A percentile compares a stretch with the other conserved stretches of the same genome.
phyloP scores from a whole-genome alignment of 1,139 yeast genomes.

The Kodamaea derodonti region DNA sequence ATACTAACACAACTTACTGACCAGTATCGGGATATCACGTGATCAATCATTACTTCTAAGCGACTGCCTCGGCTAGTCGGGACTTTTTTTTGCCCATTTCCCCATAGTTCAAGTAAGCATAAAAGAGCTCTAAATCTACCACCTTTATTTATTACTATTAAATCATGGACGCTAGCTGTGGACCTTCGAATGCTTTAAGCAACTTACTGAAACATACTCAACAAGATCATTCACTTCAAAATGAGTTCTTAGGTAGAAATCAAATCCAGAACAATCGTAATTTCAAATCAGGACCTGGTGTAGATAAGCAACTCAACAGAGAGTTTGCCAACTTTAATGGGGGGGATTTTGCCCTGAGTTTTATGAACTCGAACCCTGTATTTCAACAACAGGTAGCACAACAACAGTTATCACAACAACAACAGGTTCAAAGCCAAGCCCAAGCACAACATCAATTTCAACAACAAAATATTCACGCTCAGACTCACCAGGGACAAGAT shows the following conservation, averaged over 20 bases:
- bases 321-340: conserved; percentile 32
- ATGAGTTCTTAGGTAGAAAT: conserved; percentile 13
- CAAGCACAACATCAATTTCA: conserved; percentile 8
- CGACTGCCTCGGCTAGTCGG: neutral
- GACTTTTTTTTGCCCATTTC: neutral
- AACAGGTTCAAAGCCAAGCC: conserved; percentile 9
- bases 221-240: conserved; percentile 21
- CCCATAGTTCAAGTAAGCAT: neutral
- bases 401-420: conserved; percentile 5
- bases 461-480: conserved; percentile 11
- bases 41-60: no score
- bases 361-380: conserved; percentile 15
- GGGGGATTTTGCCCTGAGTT: conserved; percentile 18
- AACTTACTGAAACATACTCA: conserved; percentile 23
- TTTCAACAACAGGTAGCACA: conserved; percentile 9
- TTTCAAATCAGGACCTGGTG: conserved; percentile 8
- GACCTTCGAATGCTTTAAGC: conserved; percentile 21
- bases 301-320: conserved; percentile 28
- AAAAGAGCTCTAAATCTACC: neutral
- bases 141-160: neutral
- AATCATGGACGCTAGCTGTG: conserved; percentile 22
- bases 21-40: no score
- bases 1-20: no score
- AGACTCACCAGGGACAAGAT: neutral
- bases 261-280: conserved; percentile 6